Evolutionary conservation across 352 stramenopile genomes (phyloP).

Genomic region (Globisporangium heterothallicum): DNA sequence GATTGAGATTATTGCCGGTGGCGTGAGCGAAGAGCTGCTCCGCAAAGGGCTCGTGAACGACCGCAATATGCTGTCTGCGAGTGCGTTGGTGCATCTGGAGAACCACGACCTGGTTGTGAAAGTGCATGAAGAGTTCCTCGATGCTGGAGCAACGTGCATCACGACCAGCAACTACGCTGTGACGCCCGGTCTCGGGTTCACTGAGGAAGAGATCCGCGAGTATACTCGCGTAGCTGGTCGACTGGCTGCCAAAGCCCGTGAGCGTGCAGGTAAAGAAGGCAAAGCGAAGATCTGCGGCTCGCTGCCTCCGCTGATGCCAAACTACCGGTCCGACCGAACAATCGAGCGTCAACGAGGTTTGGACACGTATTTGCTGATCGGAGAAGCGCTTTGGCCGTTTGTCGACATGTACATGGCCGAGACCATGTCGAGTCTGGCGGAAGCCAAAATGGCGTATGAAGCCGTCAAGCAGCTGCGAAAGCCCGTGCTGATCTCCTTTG

Average conservation of each 20-base stretch:
- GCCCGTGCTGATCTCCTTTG: slow-evolving; percentile 84
- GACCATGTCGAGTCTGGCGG: slow-evolving; percentile 87
- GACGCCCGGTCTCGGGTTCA: slow-evolving; percentile 84
- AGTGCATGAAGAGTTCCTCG: slow-evolving; percentile 70
- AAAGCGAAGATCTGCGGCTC: slow-evolving; percentile 73
- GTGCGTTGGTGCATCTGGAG: slow-evolving; percentile 57
- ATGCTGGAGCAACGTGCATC: slow-evolving; percentile 73
- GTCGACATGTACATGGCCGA: slow-evolving; percentile 85
- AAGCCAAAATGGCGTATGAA: slow-evolving; percentile 80
- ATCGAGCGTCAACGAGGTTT: slow-evolving; percentile 65
- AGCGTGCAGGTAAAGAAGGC: slow-evolving; percentile 18
- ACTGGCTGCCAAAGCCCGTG: slow-evolving; percentile 50
- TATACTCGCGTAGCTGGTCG: slow-evolving; percentile 54
- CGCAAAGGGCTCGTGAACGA: slow-evolving; percentile 79
- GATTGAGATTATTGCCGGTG: slow-evolving; percentile 71
- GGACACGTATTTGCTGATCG: slow-evolving; percentile 70
- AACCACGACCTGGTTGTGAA: slow-evolving; percentile 67
- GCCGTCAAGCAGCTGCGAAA: slow-evolving; percentile 54
- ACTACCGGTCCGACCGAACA: slow-evolving; percentile 85
- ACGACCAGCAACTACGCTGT: slow-evolving; percentile 89
- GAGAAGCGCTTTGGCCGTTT: slow-evolving; percentile 62
- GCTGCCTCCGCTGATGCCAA: slow-evolving; percentile 87
- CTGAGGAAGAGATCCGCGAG: slow-evolving; percentile 58
- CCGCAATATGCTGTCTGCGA: slow-evolving; percentile 87
- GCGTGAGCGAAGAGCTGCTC: slow-evolving; percentile 88